Evolutionary conservation across 1,284 basidiomycete species (phyloP).

Genomic region (Trametes sp.): DNA sequence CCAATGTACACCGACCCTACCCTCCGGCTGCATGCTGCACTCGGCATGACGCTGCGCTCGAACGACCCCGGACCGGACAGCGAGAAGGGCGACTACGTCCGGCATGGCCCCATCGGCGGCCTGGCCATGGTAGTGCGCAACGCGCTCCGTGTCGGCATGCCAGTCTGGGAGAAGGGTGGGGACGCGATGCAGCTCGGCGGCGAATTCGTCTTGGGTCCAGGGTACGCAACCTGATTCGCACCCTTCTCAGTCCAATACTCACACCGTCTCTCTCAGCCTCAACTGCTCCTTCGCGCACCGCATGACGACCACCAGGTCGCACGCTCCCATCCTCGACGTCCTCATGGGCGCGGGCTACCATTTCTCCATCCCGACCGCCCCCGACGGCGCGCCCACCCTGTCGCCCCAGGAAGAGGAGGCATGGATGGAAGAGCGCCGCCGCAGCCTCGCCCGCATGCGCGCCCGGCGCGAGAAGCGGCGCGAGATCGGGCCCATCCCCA

Average conservation of each 20-base stretch:
- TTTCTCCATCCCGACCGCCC: conserved; percentile 18
- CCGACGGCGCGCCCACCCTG: conserved; percentile 15
- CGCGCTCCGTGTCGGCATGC: conserved; percentile 74
- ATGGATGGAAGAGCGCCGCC: conserved; percentile 38
- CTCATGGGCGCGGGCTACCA: conserved; percentile 65
- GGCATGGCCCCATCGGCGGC: conserved; percentile 68
- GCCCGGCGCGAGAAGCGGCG: conserved; percentile 36
- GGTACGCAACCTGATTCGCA: conserved; percentile 61
- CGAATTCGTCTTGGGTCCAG: conserved; percentile 87
- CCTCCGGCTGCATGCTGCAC: conserved; percentile 69
- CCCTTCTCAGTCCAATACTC: conserved; percentile 18
- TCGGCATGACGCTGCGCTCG: conserved; percentile 77
- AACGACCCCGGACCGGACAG: conserved; percentile 54
- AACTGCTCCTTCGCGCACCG: conserved; percentile 72
- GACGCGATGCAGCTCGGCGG: conserved; percentile 84
- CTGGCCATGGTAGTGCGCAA: conserved; percentile 75
- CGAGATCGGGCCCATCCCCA: conserved; percentile 12
- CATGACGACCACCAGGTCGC: conserved; percentile 75
- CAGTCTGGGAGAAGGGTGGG: conserved; percentile 82
- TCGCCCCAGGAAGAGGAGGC: conserved; percentile 35
- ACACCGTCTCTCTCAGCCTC: conserved; percentile 46
- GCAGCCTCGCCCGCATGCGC: conserved; percentile 36
- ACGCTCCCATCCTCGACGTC: conserved; percentile 72
- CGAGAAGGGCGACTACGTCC: conserved; percentile 67
- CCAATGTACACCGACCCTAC: conserved; percentile 83